Conservation (phyloP, 2,329 filamentous ascomycete species). For the Blastomyces emzantsi region DNA sequence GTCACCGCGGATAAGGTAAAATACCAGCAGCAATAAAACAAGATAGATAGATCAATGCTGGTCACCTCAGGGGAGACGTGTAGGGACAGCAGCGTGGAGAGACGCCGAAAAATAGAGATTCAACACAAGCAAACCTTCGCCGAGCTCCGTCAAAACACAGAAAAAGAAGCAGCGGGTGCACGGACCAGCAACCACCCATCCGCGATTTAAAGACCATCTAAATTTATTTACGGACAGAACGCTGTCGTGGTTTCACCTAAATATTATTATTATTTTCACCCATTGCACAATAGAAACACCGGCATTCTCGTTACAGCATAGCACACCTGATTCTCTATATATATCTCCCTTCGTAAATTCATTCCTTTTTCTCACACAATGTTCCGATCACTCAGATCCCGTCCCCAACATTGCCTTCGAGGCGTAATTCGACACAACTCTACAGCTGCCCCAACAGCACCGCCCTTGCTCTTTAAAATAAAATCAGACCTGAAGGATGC, state of each 20-base stretch:
- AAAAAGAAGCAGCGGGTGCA: constrained; percentile 27
- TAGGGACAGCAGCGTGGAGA: neutral
- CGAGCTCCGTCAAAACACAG: constrained; percentile 5
- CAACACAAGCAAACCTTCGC: neutral
- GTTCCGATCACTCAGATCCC: constrained; percentile 27
- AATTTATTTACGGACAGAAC: neutral
- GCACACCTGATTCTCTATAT: neutral
- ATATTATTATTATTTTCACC: neutral
- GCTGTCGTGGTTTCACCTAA: neutral
- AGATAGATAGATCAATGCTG: neutral
- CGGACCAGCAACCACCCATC: constrained; percentile 18
- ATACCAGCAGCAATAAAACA: neutral
- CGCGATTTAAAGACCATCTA: neutral
- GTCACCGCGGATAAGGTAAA: neutral
- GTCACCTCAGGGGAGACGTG: neutral
- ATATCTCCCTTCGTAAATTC: neutral
- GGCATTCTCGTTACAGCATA: neutral
- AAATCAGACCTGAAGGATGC: constrained; percentile 41
- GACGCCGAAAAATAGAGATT: neutral
- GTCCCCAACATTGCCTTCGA: constrained; percentile 18
- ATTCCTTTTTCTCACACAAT: constrained; percentile 17
- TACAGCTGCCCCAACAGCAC: constrained; percentile 27
- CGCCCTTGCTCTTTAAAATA: constrained; percentile 38
- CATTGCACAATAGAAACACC: constrained; percentile 2
- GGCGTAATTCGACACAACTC: constrained; percentile 31